Evolutionary conservation across 306 rosid species (phyloP).

Genomic region (Cicer judaicum): DNA sequence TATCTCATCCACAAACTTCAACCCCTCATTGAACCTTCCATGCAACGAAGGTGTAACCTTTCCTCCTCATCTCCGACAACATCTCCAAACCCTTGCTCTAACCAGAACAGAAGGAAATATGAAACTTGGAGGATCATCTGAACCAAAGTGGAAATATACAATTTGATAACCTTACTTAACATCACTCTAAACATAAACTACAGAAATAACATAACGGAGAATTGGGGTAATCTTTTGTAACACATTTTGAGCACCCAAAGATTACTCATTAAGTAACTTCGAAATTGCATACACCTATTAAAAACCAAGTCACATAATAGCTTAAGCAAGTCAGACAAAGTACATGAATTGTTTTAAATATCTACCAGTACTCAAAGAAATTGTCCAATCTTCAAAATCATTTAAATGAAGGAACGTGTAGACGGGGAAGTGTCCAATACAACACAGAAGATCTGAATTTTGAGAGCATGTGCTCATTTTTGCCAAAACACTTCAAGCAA

Average conservation of each 20-base stretch:
- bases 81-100: conserved; percentile 68
- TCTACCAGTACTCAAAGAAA: not conserved
- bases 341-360: no score
- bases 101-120: not conserved
- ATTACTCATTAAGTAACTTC: not conserved
- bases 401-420: conserved; percentile 3
- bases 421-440: not conserved
- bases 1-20: conserved; percentile 61
- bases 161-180: not conserved
- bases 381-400: not conserved
- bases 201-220: not conserved
- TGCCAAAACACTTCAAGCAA: not conserved
- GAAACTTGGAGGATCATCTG: no score
- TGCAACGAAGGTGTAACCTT: conserved; percentile 70
- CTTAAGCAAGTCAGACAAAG: not conserved
- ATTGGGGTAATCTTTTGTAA: not conserved
- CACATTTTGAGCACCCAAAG: not conserved
- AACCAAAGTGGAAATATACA: no score
- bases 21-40: conserved; percentile 70
- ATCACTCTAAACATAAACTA: conserved; percentile 6
- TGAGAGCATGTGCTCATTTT: not conserved
- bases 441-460: not conserved
- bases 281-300: no score
- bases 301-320: not conserved
- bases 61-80: conserved; percentile 63